Evolutionary conservation across 75 land plant species (phyloP).

Genomic region (Picea glauca): DNA sequence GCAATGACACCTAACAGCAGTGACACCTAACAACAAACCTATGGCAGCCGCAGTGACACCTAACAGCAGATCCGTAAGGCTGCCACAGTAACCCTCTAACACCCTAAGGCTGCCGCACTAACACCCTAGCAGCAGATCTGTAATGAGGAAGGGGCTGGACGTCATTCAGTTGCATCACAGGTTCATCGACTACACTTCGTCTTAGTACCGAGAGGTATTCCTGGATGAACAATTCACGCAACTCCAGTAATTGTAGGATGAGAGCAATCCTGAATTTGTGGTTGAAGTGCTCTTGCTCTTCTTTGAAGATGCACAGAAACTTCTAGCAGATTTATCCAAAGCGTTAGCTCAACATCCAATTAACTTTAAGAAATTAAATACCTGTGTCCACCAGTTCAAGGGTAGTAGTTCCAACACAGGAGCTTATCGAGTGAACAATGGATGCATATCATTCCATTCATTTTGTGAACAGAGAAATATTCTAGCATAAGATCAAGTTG

Average conservation of each 20-base stretch:
- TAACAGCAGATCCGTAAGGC: too few species aligned
- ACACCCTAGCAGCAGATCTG: too few species aligned
- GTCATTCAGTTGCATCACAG: constrained; percentile 35
- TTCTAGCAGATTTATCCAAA: constrained; percentile 45
- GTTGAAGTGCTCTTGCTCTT: constrained; percentile 63
- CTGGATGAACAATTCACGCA: constrained; percentile 77
- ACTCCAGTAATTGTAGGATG: constrained; percentile 74
- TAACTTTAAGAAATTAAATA: constrained; percentile 57
- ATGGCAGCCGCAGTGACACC: too few species aligned
- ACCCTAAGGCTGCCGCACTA: too few species aligned
- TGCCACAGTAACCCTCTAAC: too few species aligned
- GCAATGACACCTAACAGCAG: too few species aligned
- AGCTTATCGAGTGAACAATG: too few species aligned
- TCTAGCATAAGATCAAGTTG: too few species aligned
- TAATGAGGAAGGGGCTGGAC: constrained; percentile 20
- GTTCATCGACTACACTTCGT: neutral
- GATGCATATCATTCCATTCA: too few species aligned
- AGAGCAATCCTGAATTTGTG: constrained; percentile 74
- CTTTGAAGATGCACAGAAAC: constrained; percentile 71
- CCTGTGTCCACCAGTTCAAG: constrained; percentile 18
- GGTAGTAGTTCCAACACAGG: too few species aligned
- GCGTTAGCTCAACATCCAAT: constrained; percentile 35
- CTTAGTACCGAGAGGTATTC: constrained; percentile 28
- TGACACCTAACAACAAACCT: too few species aligned
- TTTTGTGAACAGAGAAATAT: too few species aligned